These are phyloP conservation scores for Grosmannia serpens DNA, from an alignment of 2,329 filamentous ascomycete genomes.

Conservation along the genomic window DNA sequence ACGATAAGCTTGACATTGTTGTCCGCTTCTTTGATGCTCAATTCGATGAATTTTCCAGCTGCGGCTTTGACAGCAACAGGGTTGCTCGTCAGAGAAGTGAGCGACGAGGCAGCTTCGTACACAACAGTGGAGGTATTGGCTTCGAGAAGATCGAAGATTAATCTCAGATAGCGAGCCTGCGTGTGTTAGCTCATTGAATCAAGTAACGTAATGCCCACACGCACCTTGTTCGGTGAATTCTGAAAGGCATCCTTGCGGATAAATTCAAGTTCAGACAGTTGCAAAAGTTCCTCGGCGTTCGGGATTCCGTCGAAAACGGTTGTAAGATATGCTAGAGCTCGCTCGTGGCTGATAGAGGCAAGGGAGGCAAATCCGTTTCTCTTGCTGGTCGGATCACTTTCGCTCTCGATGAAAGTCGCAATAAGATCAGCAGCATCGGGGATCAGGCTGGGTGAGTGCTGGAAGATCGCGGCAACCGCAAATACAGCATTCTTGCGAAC, in stretches of 20 bases:
- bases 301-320: conserved; percentile 86
- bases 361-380: conserved; percentile 93
- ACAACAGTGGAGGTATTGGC: conserved; percentile 88
- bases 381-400: conserved; percentile 94
- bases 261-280: conserved; percentile 91
- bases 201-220: conserved; percentile 11
- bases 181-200: background rate
- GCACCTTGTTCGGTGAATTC: conserved; percentile 85
- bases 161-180: conserved; percentile 74
- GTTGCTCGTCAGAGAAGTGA: conserved; percentile 89
- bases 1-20: conserved; percentile 99
- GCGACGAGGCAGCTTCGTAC: conserved; percentile 91
- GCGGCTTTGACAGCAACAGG: conserved; percentile 96
- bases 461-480: conserved; percentile 83
- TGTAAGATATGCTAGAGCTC: conserved; percentile 78
- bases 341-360: conserved; percentile 83
- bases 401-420: conserved; percentile 74
- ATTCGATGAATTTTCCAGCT: conserved; percentile 88
- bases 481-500: conserved; percentile 98
- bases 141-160: conserved; percentile 95
- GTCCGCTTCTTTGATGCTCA: conserved; percentile 94
- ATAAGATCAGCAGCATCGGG: conserved; percentile 92
- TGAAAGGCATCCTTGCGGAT: conserved; percentile 95
- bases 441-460: conserved; percentile 82
- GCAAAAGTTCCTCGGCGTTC: conserved; percentile 86